Conservation (phyloP, 805 yeast genomes). For the Jamesozyma spencerorum region DNA sequence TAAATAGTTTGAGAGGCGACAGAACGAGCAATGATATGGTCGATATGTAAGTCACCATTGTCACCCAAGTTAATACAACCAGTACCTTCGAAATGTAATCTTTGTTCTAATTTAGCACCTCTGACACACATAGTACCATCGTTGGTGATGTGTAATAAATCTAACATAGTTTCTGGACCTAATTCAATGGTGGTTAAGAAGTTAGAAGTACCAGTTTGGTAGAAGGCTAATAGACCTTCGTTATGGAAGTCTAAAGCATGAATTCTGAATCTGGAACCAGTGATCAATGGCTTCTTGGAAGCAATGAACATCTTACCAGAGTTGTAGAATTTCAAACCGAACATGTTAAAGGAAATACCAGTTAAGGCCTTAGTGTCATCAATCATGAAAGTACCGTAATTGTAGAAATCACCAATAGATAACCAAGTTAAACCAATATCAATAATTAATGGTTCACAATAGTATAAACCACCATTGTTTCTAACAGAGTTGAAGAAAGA, state of each 20-base stretch:
- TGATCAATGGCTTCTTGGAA: conserved; percentile 1
- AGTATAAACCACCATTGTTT: conserved; percentile 4
- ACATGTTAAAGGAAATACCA: conserved; percentile 1
- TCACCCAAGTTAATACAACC: conserved; percentile 12
- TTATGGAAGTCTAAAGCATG: background rate
- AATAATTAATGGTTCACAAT: conserved; percentile 1
- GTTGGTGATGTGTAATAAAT: conserved; percentile 5
- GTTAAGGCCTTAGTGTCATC: conserved; percentile 4
- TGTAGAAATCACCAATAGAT: conserved; percentile 1
- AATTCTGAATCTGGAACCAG: conserved; percentile 2
- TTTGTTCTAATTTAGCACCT: conserved; percentile 1
- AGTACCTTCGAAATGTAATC: conserved; percentile 5
- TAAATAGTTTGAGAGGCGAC: conserved; percentile 7
- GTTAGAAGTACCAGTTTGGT: conserved; percentile 1
- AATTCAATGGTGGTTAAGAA: conserved; percentile 1
- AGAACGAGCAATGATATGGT: conserved; percentile 1
- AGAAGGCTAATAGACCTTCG: conserved; percentile 2
- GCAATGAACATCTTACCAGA: conserved; percentile 1
- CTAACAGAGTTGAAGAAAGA: conserved; percentile 1
- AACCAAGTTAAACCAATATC: conserved; percentile 2
- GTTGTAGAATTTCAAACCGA: conserved; percentile 3
- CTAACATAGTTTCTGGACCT: conserved; percentile 2
- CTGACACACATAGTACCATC: conserved; percentile 9
- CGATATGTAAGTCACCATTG: conserved; percentile 3
- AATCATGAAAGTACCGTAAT: conserved; percentile 5